Percentiles rank a stretch among this genome's conserved stretches.
Conservation (phyloP, 2,329 filamentous ascomycete genomes). For the Penicillium sp. region DNA sequence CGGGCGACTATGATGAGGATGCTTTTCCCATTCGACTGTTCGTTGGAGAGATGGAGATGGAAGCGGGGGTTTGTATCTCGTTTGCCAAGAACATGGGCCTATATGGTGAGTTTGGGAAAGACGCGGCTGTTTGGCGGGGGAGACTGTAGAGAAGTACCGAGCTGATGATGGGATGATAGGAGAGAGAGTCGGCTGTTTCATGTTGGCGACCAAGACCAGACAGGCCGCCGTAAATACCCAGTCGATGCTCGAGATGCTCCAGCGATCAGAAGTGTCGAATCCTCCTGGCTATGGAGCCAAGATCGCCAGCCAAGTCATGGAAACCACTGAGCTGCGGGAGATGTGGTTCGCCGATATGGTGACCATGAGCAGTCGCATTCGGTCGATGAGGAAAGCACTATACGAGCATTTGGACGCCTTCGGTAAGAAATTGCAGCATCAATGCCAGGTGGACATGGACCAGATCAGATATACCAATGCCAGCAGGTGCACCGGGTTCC, state of each 20-base stretch:
- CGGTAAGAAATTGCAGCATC: constrained; percentile 7
- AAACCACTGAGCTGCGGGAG: constrained; percentile 71
- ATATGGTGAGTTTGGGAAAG: constrained; percentile 25
- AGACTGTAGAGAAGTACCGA: neutral
- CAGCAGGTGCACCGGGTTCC: constrained; percentile 72
- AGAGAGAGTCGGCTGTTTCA: neutral
- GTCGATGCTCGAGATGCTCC: constrained; percentile 41
- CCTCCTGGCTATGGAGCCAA: constrained; percentile 89
- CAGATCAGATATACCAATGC: neutral
- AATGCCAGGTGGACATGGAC: neutral
- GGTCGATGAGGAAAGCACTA: constrained; percentile 78
- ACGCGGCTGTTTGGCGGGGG: neutral
- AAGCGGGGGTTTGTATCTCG: constrained; percentile 50
- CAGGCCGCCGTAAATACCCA: constrained; percentile 10
- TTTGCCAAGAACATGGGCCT: constrained; percentile 58
- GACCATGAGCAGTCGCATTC: constrained; percentile 92
- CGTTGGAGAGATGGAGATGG: constrained; percentile 54
- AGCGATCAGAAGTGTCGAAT: constrained; percentile 93
- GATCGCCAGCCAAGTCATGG: constrained; percentile 78
- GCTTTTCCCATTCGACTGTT: constrained; percentile 31
- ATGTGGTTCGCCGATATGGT: constrained; percentile 88
- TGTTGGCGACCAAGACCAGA: neutral
- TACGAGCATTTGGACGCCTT: constrained; percentile 62
- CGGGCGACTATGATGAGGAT: constrained; percentile 30
- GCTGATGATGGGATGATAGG: neutral